Conservation (phyloP, 2,329 filamentous ascomycete species). For the Laburnicola sp. region DNA sequence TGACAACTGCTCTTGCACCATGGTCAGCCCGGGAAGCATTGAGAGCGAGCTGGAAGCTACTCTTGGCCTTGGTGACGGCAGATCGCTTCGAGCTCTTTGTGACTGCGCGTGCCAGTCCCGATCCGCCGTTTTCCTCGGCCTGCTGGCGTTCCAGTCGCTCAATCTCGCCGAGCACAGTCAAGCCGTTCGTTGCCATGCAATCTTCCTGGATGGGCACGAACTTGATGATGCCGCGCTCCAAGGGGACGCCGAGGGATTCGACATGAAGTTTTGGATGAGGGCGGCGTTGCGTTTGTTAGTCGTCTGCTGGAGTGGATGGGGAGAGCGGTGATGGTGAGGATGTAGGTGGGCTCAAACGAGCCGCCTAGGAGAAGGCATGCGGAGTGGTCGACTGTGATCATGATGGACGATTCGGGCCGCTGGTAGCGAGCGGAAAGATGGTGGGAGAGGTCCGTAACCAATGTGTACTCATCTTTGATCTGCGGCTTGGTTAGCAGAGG, state of each 20-base stretch:
- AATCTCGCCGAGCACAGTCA: conserved; percentile 69
- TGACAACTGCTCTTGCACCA: conserved; percentile 29
- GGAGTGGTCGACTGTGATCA: conserved; percentile 75
- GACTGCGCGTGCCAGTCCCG: conserved; percentile 45
- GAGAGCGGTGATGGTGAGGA: conserved; percentile 72
- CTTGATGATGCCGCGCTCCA: conserved; percentile 70
- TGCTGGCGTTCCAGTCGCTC: conserved; percentile 58
- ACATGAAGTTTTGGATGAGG: conserved; percentile 76
- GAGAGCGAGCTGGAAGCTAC: conserved; percentile 42
- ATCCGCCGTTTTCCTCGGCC: conserved; percentile 46
- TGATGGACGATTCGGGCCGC: conserved; percentile 71
- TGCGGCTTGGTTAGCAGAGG: conserved; percentile 45
- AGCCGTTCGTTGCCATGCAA: conserved; percentile 70
- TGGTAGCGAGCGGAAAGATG: conserved; percentile 75
- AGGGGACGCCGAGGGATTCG: conserved; percentile 67
- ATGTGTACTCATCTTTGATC: conserved; percentile 74
- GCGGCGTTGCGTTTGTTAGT: conserved; percentile 80
- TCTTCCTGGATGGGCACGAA: conserved; percentile 73
- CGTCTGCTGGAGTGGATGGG: conserved; percentile 68
- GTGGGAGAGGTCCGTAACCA: conserved; percentile 73
- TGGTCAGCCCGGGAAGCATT: conserved; percentile 35
- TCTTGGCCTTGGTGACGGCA: conserved; percentile 41
- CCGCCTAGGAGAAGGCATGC: conserved; percentile 74
- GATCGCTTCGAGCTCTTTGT: conserved; percentile 44
- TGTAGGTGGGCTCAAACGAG: conserved; percentile 77